Evolutionary conservation across 192 early-diverging fungal species (phyloP), one percentile per base, ranked within the genome.

Genomic region (Diversispora epigaea): DNA sequence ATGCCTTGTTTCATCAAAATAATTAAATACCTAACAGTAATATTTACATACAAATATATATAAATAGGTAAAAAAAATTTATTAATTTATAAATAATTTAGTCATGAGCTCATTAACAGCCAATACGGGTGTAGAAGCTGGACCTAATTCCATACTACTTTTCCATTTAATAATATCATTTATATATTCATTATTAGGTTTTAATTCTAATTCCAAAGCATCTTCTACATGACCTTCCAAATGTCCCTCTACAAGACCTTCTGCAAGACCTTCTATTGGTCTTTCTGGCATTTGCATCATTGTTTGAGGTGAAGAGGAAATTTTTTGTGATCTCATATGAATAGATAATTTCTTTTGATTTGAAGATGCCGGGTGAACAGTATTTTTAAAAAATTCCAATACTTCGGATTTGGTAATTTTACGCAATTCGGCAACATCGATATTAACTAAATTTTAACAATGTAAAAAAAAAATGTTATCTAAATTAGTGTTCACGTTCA

Each of bases 331-430:
- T 17, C 80, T 73, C 15, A 87, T 45, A 73, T 85, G 86, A 7
- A 84, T 74, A 0, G 82, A 82, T 6, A 85, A 22, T 43, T 81
- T 81, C 44, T 76, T 75, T 40, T 12, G 22, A 6, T 10, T 3
- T 14, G n/a, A 43, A 4, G 90, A 90, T 15, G 77, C 76, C 4
- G 87, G 86, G 68, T 82, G 68, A 65, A 95, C 86, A 15, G 80
- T 82, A 25, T 75, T 56, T 4, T 88, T 79, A 76, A 85, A 90
- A 70, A 95, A 95, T 21, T 80, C 82, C 1, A 89, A 56, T 9
- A 92, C 76, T n/a, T 81, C 80, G 8, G 71, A 72, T 62, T 87
- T 82, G 6, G 77, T 78, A 57, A 12, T 22, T 45, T 15, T 15
- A 50, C 70, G 12, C 39, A 61, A 15, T 63, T 64, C 72, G 47